Evolutionary conservation across 108 stramenopile genomes (phyloP).

Genomic region (Cylindrotheca fusiformis): DNA sequence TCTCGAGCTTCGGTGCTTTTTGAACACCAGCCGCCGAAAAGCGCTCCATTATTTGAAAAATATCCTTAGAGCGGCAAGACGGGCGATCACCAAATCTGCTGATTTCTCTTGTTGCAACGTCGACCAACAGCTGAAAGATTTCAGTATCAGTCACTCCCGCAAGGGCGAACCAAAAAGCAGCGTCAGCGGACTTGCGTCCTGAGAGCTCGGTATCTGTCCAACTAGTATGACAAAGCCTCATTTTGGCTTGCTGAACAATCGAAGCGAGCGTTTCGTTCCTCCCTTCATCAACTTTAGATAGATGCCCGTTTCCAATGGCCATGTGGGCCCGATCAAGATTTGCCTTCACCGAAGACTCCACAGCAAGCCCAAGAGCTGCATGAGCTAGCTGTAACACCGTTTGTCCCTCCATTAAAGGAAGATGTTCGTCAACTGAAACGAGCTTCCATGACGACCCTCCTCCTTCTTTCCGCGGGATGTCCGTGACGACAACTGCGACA

Average conservation of each 20-base stretch:
- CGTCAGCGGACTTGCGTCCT: conserved; percentile 80
- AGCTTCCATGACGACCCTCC: conserved; percentile 55
- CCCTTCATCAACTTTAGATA: neutral
- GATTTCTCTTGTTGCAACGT: conserved; percentile 47
- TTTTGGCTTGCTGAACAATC: conserved; percentile 5
- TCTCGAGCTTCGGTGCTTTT: conserved; percentile 5
- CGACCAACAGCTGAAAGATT: conserved; percentile 44
- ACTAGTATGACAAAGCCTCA: neutral
- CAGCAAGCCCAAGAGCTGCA: conserved; percentile 55
- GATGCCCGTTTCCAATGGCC: neutral
- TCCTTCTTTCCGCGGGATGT: conserved; percentile 53
- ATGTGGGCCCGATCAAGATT: neutral
- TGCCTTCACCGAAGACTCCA: conserved; percentile 21
- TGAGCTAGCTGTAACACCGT: conserved; percentile 66
- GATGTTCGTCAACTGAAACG: neutral
- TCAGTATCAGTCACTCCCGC: conserved; percentile 41
- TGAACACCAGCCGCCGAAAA: conserved; percentile 60
- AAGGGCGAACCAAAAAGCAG: conserved; percentile 78
- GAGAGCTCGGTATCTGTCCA: conserved; percentile 30
- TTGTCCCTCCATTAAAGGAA: conserved; percentile 6
- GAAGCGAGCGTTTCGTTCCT: neutral
- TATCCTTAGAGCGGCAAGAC: conserved; percentile 62
- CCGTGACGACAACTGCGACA: conserved; percentile 40
- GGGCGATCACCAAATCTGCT: conserved; percentile 50
- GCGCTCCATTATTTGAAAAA: conserved; percentile 60